Evolutionary conservation across 2,329 filamentous ascomycete species (phyloP), one percentile per base, ranked within the genome.

Genomic region (Aspergillus viridinutans): DNA sequence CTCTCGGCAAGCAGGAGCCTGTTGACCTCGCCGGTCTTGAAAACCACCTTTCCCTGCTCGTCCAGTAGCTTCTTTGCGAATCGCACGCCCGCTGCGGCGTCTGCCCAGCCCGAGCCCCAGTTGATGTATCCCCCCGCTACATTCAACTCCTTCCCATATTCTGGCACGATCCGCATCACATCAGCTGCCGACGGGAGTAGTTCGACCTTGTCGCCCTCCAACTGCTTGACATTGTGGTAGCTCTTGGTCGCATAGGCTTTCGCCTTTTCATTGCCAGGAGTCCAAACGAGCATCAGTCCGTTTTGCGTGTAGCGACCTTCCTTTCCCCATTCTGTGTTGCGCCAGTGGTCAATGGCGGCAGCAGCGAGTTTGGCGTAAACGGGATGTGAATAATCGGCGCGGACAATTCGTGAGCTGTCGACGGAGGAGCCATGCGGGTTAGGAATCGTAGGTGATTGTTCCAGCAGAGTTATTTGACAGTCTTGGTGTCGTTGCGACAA

Each of bases 311-410:
- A 79, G 38, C 76, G 70, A 9, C 73, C 77, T 21, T 78, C 70
- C 2, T 64, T 64, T 23, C 77, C 77, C 76, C 76, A 79, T 59
- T 70, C 70, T 12, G 74, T 75, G 49, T 73, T 70, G 82, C 83
- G 65, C 81, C 81, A 65, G 88, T 84, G 90, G 86, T 80, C 73
- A 67, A 90, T 89, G 1, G 92, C 91, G 38, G 84, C 78, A 20
- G 84, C 81, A 21, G 88, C 91, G 49, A 97, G 84, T 17, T 80
- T 77, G 5, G 90, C 84, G 74, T 97, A 97, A 23, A 86, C 83
- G 0, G 84, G 77, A 68, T 93, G 86, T 4, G 90, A 87, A 69
- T 97, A 97, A 79, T 97, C 93, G 40, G 87, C 81, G 35, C 85
- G 80, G 51, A 87, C 79, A 62, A 87, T 86, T 55, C 85, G 83